Percentiles rank a stretch among this genome's conserved stretches.
phyloP scores from a whole-genome alignment of 352 stramenopile species.

The Globisporangium megalacanthum region DNA sequence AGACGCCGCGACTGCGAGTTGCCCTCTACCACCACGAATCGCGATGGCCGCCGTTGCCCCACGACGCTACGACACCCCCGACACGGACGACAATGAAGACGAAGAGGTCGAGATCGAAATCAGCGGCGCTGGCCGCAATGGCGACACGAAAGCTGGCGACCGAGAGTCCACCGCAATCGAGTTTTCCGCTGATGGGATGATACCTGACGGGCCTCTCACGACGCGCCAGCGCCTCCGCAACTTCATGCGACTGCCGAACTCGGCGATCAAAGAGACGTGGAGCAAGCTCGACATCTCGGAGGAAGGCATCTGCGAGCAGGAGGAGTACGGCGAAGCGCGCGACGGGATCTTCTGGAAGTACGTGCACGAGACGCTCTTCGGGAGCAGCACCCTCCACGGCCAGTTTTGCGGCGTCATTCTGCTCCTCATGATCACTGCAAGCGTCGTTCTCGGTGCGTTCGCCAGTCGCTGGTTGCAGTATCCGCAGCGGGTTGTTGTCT shows the following conservation, averaged over 20 bases:
- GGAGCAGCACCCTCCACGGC: slow-evolving; percentile 49
- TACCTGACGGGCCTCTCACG: slow-evolving; percentile 9
- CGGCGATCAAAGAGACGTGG: slow-evolving; percentile 31
- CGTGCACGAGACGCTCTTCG: slow-evolving; percentile 70
- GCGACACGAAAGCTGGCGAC: not conserved
- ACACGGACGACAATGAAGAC: slow-evolving; percentile 12
- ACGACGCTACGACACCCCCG: slow-evolving; percentile 16
- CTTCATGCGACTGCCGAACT: slow-evolving; percentile 22
- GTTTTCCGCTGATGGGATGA: slow-evolving; percentile 9
- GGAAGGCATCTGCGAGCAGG: slow-evolving; percentile 25
- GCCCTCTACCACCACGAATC: not conserved
- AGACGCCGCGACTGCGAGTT: not conserved
- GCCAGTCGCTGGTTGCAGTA: not conserved
- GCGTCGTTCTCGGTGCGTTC: slow-evolving; percentile 51
- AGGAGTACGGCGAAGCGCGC: slow-evolving; percentile 28
- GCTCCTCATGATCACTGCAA: slow-evolving; percentile 68
- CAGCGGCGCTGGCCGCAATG: slow-evolving; percentile 1
- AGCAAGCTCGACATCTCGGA: slow-evolving; percentile 26
- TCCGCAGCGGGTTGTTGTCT: not conserved
- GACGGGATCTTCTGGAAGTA: slow-evolving; percentile 36
- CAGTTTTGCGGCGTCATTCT: slow-evolving; percentile 53
- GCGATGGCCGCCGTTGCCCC: not conserved
- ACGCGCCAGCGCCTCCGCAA: slow-evolving; percentile 18
- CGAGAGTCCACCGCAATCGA: slow-evolving; percentile 17
- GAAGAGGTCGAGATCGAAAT: slow-evolving; percentile 32